These are phyloP conservation scores for Apophysomyces trapeziformis DNA, from an alignment of 371 early-diverging fungal species.

Conservation along the genomic window DNA sequence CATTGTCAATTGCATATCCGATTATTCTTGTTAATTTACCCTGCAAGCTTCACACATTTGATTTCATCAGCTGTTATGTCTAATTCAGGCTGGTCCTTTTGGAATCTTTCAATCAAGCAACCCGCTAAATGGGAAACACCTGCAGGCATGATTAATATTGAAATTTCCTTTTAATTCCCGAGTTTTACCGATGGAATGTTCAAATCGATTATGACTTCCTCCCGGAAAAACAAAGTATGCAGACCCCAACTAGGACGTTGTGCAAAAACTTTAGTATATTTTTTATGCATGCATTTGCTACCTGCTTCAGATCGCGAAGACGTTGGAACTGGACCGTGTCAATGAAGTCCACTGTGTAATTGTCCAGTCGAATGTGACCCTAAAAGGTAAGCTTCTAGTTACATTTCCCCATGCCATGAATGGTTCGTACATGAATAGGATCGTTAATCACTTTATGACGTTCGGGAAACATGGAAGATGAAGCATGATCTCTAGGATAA, in stretches of 20 bases:
- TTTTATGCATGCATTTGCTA: slow-evolving; percentile 30
- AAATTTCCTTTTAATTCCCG: background rate
- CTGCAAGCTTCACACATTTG: slow-evolving; percentile 89
- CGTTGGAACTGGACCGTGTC: slow-evolving; percentile 96
- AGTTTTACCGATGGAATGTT: slow-evolving; percentile 82
- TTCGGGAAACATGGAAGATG: slow-evolving; percentile 22
- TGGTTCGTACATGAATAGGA: slow-evolving; percentile 61
- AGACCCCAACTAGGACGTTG: slow-evolving; percentile 39
- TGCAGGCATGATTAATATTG: slow-evolving; percentile 13
- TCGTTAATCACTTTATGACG: slow-evolving; percentile 65
- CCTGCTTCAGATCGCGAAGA: slow-evolving; percentile 87
- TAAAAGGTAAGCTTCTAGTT: slow-evolving; percentile 26
- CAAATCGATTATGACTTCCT: slow-evolving; percentile 90
- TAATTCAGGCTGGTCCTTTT: slow-evolving; percentile 80
- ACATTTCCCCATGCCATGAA: background rate
- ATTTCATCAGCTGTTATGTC: slow-evolving; percentile 79
- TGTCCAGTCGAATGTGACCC: slow-evolving; percentile 83
- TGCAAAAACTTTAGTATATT: background rate
- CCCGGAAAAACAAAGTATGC: slow-evolving; percentile 95
- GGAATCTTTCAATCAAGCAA: slow-evolving; percentile 71
- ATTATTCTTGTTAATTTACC: slow-evolving; percentile 39
- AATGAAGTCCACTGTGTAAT: slow-evolving; percentile 72
- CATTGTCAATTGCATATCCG: background rate
- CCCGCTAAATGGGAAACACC: slow-evolving; percentile 87
- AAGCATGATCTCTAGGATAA: slow-evolving; percentile 36